Evolutionary conservation across 257 asterid genomes (phyloP), one percentile per base, ranked within the genome.

Genomic region (Solanum pinnatisectum): DNA sequence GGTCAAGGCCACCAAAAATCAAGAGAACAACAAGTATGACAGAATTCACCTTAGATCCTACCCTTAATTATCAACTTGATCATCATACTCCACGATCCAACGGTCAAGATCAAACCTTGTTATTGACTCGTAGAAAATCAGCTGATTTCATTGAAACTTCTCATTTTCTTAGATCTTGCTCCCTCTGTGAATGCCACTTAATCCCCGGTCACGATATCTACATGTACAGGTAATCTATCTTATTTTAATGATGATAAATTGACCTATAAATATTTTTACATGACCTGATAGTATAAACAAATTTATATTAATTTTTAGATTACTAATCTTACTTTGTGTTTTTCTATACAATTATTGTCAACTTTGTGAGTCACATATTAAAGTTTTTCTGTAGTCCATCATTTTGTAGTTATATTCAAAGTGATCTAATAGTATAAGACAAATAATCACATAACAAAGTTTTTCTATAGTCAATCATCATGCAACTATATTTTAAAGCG

Each of bases 21-120:
- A 93, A 94, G 94, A 96, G 98, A 85, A 95, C 98, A 33, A 91
- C 96, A 6, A 95, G 98, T 91, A 92, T 94, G 98, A 96, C 92
- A 7, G 94, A 93, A 91, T 94, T 96, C 89, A 91, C 89, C 46
- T 65, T 93, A 72, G 98, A 92, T 88, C 87, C 90, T 46, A 72
- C 11, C 12, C 65, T 23, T 35, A 42, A 84, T 36, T 59, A 87
- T 73, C 90, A 90, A 79, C 90, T 88, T 42, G 93, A 92, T 89
- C 92, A 72, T 72, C 39, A 72, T 33, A 33, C 11, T 14, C 23
- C 39, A 27, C 89, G 87, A 71, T 52, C 39, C 67, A 20, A 35
- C 63, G 86, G 86, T 0, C 12, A 30, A 83, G 90, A 91, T 90
- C 93, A 90, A 13, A 91, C 77, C 36, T 59, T 86, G 76, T 33